These are phyloP conservation scores for Fusarium transvaalense DNA, from an alignment of 2,329 filamentous ascomycete species.

Conservation along the genomic window DNA sequence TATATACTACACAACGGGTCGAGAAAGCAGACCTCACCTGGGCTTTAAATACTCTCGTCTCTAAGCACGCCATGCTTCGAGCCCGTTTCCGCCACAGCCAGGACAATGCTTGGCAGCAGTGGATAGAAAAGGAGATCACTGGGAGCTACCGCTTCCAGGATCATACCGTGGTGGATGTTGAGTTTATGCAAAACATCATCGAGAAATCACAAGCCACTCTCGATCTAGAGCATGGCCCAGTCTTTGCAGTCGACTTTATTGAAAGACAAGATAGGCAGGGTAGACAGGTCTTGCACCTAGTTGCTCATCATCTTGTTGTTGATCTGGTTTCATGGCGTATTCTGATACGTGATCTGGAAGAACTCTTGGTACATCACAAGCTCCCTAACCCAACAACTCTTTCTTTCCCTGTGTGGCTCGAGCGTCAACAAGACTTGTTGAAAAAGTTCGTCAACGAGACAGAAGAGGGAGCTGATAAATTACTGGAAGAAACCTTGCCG, in stretches of 20 bases:
- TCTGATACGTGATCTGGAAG: conserved; percentile 1
- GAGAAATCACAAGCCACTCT: conserved; percentile 1
- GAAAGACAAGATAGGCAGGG: conserved; percentile 4
- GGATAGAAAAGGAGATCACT: conserved; percentile 3
- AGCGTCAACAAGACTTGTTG: conserved; percentile 3
- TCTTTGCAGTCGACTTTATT: conserved; percentile 3
- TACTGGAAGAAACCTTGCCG: background rate
- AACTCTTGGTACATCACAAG: conserved; percentile 1
- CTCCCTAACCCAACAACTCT: conserved; percentile 2
- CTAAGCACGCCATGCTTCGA: conserved; percentile 9
- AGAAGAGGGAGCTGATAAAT: background rate
- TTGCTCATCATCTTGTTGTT: conserved; percentile 6
- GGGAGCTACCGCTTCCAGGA: background rate
- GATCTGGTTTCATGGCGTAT: conserved; percentile 8
- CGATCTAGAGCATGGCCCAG: conserved; percentile 6
- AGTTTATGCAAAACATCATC: background rate
- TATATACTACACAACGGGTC: background rate
- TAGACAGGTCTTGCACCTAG: background rate
- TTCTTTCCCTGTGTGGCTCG: conserved; percentile 2
- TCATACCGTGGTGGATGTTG: background rate
- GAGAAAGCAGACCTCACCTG: background rate
- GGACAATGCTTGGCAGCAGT: conserved; percentile 1
- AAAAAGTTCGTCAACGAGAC: background rate
- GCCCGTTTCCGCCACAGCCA: background rate
- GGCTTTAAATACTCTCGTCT: background rate